Conservation (phyloP, 345 rosid species). For the Kernera saxatilis region DNA sequence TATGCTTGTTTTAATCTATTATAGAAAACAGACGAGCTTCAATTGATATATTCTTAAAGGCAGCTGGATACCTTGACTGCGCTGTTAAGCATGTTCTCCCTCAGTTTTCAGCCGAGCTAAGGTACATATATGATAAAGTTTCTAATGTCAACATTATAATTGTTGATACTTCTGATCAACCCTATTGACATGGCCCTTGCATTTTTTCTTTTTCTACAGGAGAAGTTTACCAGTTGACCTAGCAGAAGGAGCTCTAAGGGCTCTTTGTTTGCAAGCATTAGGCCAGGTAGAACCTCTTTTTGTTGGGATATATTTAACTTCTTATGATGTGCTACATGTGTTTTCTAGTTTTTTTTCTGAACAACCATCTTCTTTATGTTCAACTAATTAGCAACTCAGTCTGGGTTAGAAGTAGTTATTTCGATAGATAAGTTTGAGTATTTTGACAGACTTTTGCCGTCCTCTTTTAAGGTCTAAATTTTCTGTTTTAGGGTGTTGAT, state of each 20-base stretch:
- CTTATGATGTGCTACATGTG: not conserved
- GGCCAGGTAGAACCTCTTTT: constrained; percentile 65
- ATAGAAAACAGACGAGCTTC: constrained; percentile 85
- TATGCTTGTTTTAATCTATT: not conserved
- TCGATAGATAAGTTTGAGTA: not conserved
- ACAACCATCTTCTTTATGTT: not conserved
- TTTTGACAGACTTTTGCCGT: not conserved
- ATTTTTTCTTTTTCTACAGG: constrained; percentile 39
- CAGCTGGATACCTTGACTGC: constrained; percentile 93
- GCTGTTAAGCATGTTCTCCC: constrained; percentile 88
- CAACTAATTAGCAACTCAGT: too few species aligned
- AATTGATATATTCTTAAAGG: constrained; percentile 85
- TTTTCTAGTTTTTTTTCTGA: constrained; percentile 2
- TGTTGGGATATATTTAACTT: not conserved
- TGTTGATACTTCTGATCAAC: not conserved
- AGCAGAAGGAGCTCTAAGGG: constrained; percentile 87
- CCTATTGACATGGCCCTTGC: not conserved
- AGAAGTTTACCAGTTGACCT: constrained; percentile 89
- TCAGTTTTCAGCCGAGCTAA: constrained; percentile 59
- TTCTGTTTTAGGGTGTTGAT: constrained; percentile 68
- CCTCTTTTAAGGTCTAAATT: not conserved
- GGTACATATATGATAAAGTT: constrained; percentile 42
- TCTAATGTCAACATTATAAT: not conserved
- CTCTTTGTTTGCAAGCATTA: constrained; percentile 88
- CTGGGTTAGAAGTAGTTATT: not conserved